phyloP scores from a whole-genome alignment of 768 basidiomycete species.

The Trametes maxima region DNA sequence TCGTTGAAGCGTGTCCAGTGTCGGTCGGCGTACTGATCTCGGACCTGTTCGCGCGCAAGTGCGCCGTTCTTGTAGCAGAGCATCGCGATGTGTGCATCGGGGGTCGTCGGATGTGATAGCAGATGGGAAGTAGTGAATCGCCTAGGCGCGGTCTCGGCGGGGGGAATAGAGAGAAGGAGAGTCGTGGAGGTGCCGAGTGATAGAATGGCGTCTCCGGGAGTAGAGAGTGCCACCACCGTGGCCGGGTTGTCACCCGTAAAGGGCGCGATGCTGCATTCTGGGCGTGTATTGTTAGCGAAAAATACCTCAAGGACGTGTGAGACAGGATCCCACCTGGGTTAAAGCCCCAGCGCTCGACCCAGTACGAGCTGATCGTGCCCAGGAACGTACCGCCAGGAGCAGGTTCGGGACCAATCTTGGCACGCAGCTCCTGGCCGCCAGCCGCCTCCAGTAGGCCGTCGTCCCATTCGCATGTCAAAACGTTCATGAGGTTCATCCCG shows the following conservation, averaged over 20 bases:
- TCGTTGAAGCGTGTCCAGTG: conserved; percentile 75
- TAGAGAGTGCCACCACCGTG: conserved; percentile 72
- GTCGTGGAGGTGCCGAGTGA: conserved; percentile 91
- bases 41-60: conserved; percentile 76
- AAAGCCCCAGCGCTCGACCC: conserved; percentile 77
- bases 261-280: conserved; percentile 78
- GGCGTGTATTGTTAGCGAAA: not conserved
- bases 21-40: conserved; percentile 59
- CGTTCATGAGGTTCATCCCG: conserved; percentile 89
- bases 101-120: conserved; percentile 66
- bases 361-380: conserved; percentile 69
- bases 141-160: conserved; percentile 61
- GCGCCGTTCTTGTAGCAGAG: conserved; percentile 91
- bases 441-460: conserved; percentile 63
- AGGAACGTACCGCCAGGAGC: conserved; percentile 69
- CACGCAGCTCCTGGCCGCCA: conserved; percentile 65
- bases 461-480: conserved; percentile 75
- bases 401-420: conserved; percentile 77
- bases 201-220: conserved; percentile 79
- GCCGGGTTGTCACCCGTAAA: conserved; percentile 93
- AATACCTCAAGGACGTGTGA: not conserved
- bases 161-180: conserved; percentile 76
- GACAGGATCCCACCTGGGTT: conserved; percentile 48
- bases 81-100: conserved; percentile 79
- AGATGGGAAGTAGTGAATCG: conserved; percentile 77